Evolutionary conservation across 306 rosid species (phyloP).

Genomic region (Herpetospermum pedunculosum): DNA sequence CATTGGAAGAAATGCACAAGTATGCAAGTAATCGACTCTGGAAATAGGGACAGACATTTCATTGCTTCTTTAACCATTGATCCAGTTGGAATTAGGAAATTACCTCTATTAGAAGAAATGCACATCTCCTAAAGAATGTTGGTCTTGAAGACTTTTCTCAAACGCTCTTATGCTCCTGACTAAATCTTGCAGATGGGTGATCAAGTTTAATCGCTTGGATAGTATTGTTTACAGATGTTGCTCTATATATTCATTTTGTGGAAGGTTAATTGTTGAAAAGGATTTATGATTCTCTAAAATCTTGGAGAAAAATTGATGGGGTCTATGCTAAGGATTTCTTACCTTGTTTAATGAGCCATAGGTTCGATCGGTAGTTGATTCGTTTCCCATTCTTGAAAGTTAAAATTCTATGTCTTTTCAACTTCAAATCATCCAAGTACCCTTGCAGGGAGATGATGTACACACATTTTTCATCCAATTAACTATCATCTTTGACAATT

Average conservation of each 20-base stretch:
- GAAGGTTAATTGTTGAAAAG: neutral
- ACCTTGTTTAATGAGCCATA: neutral
- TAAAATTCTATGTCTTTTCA: neutral
- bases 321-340: neutral
- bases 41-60: neutral
- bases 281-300: neutral
- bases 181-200: neutral
- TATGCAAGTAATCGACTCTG: neutral
- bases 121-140: neutral
- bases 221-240: neutral
- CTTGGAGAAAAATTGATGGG: neutral
- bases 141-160: neutral
- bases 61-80: neutral
- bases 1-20: no score
- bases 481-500: neutral
- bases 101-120: neutral
- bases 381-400: neutral
- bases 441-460: neutral
- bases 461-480: neutral
- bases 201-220: neutral
- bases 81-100: neutral
- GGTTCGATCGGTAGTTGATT: neutral
- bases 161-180: neutral
- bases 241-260: neutral
- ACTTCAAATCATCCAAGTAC: neutral